Conservation (phyloP, 345 rosid species). For the Microcos paniculata region DNA sequence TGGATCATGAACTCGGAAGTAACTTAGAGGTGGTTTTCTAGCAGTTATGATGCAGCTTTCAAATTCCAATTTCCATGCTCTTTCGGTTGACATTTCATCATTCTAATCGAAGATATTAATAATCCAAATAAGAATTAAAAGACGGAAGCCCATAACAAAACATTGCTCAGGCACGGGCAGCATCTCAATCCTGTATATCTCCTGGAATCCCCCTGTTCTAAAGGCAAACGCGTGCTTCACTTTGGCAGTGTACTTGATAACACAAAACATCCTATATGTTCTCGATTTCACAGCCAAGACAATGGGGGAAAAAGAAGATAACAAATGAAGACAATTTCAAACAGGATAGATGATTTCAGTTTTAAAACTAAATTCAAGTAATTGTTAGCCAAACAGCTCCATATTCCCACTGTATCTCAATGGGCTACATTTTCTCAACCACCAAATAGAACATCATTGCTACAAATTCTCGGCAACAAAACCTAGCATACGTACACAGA, state of each 20-base stretch:
- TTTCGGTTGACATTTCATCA: neutral
- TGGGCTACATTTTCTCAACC: neutral
- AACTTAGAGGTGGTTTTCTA: neutral
- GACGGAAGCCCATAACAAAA: neutral
- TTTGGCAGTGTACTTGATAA: neutral
- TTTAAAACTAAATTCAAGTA: neutral
- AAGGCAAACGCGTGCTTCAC: too few species aligned
- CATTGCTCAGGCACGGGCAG: neutral
- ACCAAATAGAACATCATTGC: neutral
- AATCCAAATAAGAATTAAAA: slow-evolving; percentile 2
- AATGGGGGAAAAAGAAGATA: neutral
- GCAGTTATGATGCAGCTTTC: neutral
- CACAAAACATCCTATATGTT: neutral
- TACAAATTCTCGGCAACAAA: neutral
- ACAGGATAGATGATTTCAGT: neutral
- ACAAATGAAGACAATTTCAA: neutral
- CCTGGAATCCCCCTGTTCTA: too few species aligned
- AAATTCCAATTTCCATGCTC: neutral
- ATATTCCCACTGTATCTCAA: neutral
- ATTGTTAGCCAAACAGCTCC: neutral
- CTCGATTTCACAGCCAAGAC: neutral
- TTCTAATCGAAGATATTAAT: neutral
- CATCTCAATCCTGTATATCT: neutral
- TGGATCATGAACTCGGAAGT: neutral
- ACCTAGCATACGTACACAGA: neutral